Evolutionary conservation across 768 basidiomycete species (phyloP), one percentile per base, ranked within the genome.

Genomic region (Suillus weaverae): DNA sequence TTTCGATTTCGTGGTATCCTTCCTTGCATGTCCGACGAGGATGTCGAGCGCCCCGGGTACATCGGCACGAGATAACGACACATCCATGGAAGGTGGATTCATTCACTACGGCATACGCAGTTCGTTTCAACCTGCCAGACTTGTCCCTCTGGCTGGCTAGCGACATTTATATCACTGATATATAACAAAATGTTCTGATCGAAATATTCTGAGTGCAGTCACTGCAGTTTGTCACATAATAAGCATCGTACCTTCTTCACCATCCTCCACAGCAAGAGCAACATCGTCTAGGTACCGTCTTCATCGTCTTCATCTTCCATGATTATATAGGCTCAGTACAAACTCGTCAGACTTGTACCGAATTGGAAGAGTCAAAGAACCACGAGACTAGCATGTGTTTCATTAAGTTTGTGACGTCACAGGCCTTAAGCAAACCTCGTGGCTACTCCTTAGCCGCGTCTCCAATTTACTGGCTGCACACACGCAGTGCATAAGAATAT

Each of bases 351-450:
- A n/a, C 46, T 48, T 48, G 22, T 48, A 51, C 51, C 4, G 16
- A 54, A 33, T 57, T 38, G n/a, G 33, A 56, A 56, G n/a, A 39
- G 22, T 57, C 38, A 53, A 53, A 39, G 36, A 57, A 33, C 9
- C 14, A 39, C 36, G 14, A 35, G 18, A 55, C 13, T 55, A n/a
- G 35, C 54, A 56, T 38, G 56, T 57, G 38, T 57, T 59, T 59
- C 38, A 38, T 57, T 59, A 20, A 59, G 6, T 26, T 59, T 59
- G 30, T 59, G 57, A 59, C 36, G 57, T 59, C 57, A 59, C 57
- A 41, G 18, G 39, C 57, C 57, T 59, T 59, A 41, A 59, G 57
- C 39, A 20, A 41, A 41, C 39, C 39, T 59, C 57, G 57, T 59
- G 57, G 57, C 18, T 41, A 22, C 38, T 41, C 30, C 30, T 53